phyloP scores from a whole-genome alignment of 495 filamentous ascomycete genomes.

The Umbilicaria muhlenbergii region DNA sequence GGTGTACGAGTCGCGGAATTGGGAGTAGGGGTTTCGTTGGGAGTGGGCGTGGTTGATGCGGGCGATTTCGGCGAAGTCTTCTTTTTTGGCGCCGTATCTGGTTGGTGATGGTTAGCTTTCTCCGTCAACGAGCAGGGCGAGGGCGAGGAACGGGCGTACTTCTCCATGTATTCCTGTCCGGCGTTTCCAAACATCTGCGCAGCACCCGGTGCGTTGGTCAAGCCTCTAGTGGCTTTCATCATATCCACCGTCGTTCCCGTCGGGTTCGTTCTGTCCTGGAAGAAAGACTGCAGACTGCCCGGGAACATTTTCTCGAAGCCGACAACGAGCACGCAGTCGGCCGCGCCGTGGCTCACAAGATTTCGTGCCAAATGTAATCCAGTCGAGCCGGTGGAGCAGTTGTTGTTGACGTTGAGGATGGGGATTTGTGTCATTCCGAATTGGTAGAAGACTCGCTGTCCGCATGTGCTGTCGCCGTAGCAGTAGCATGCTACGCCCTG shows the following conservation, averaged over 20 bases:
- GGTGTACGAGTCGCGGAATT: conserved; percentile 86
- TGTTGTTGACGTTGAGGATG: conserved; percentile 97
- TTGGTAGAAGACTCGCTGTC: conserved; percentile 97
- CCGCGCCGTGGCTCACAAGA: conserved; percentile 62
- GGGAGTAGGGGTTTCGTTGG: conserved; percentile 85
- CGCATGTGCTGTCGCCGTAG: conserved; percentile 89
- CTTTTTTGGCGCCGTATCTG: conserved; percentile 66
- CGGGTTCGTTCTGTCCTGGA: conserved; percentile 65
- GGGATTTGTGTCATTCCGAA: conserved; percentile 95
- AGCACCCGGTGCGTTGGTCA: conserved; percentile 65
- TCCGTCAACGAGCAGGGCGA: neutral
- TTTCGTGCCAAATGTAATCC: conserved; percentile 73
- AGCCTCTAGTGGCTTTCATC: conserved; percentile 68
- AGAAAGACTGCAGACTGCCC: conserved; percentile 67
- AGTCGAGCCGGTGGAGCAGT: conserved; percentile 86
- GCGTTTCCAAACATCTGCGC: conserved; percentile 97
- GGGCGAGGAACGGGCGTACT: conserved; percentile 38
- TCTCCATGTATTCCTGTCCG: conserved; percentile 89
- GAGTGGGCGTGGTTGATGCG: conserved; percentile 87
- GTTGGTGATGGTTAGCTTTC: conserved; percentile 5
- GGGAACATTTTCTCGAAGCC: conserved; percentile 98
- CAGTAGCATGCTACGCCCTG: conserved; percentile 95
- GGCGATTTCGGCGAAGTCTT: conserved; percentile 93
- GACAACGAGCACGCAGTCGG: conserved; percentile 77
- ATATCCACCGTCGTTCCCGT: conserved; percentile 53